Evolutionary conservation across 768 basidiomycete species (phyloP), one percentile per base, ranked within the genome.

Genomic region (Filobasidium floriforme): DNA sequence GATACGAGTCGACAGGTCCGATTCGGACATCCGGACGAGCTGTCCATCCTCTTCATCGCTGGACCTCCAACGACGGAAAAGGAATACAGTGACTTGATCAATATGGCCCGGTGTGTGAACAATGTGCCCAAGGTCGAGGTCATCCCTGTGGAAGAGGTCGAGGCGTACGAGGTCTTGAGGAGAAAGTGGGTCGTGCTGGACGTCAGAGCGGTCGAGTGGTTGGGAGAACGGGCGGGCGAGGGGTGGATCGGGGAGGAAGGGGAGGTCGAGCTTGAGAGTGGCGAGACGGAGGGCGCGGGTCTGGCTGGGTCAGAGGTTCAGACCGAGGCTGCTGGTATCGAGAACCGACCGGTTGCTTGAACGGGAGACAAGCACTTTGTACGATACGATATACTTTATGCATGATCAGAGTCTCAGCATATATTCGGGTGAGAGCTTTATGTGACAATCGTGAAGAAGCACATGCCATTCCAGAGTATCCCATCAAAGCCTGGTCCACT

Each of bases 171-270:
- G 73, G 76, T 90, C 49, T 79, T 97, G 66, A 88, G 86, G 78
- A 90, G 90, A 86, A 85, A 86, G 66, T 85, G 89, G 72, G 79
- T 92, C 37, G 82, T 96, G 41, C 73, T 97, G 75, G 93, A 97
- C 73, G 73, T 88, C 67, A 84, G 85, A 62, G 90, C 91, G 1
- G 86, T 92, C n/a, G 86, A 91, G 43, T 84, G 82, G 71, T 83
- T 92, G 54, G 64, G 67, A n/a, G 59, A 52, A 41, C 66, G 73
- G 1, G 54, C 67, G 9, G 63, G 63, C n/a, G 59, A 68, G 14
- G 51, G 68, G 12, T 89, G 90, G 77, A 81, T 81, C 70, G 84
- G 81, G 52, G 80, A 90, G 32, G 81, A 69, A 51, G 65, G 68
- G 63, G 72, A 68, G 41, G 62, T 40, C 18, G 81, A 69, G 55